A percentile compares a stretch with the other conserved stretches of the same genome.
Conservation (phyloP, 2,329 filamentous ascomycete species). For the Fusarium fracticaudum region DNA sequence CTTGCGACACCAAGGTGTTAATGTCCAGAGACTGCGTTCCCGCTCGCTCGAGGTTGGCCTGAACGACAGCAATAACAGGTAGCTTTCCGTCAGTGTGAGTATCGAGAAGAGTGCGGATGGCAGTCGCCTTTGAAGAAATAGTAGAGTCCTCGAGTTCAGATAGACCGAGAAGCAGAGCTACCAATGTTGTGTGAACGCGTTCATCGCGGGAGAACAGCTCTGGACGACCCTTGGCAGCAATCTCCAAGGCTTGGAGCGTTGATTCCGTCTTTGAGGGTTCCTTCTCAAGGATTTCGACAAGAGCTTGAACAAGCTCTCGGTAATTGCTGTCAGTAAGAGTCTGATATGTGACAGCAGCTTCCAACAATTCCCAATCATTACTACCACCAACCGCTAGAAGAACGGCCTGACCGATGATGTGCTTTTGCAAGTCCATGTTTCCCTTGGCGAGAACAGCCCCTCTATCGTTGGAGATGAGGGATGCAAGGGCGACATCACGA, state of each 20-base stretch:
- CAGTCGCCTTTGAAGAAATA: slow-evolving; percentile 53
- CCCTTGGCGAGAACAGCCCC: slow-evolving; percentile 52
- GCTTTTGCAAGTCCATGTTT: slow-evolving; percentile 56
- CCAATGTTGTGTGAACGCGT: slow-evolving; percentile 58
- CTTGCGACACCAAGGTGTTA: slow-evolving; percentile 62
- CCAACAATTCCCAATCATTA: slow-evolving; percentile 57
- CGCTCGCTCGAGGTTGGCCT: slow-evolving; percentile 63
- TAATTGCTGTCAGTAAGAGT: slow-evolving; percentile 50
- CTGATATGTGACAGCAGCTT: slow-evolving; percentile 57
- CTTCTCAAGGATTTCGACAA: slow-evolving; percentile 47
- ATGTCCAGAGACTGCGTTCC: slow-evolving; percentile 61
- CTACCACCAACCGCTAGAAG: slow-evolving; percentile 49
- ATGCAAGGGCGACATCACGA: slow-evolving; percentile 50
- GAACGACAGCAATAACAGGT: slow-evolving; percentile 62
- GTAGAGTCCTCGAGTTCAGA: slow-evolving; percentile 58
- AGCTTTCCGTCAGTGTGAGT: slow-evolving; percentile 53
- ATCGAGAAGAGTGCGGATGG: slow-evolving; percentile 59
- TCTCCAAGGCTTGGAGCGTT: slow-evolving; percentile 58
- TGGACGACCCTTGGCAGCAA: slow-evolving; percentile 57
- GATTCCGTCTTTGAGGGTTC: slow-evolving; percentile 42
- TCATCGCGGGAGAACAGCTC: slow-evolving; percentile 57
- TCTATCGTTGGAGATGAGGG: slow-evolving; percentile 58
- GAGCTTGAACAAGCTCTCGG: slow-evolving; percentile 47
- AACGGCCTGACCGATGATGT: slow-evolving; percentile 54
- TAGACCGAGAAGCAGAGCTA: slow-evolving; percentile 63